phyloP scores from a whole-genome alignment of 1,284 basidiomycete genomes.

The Blastosporella zonata region DNA sequence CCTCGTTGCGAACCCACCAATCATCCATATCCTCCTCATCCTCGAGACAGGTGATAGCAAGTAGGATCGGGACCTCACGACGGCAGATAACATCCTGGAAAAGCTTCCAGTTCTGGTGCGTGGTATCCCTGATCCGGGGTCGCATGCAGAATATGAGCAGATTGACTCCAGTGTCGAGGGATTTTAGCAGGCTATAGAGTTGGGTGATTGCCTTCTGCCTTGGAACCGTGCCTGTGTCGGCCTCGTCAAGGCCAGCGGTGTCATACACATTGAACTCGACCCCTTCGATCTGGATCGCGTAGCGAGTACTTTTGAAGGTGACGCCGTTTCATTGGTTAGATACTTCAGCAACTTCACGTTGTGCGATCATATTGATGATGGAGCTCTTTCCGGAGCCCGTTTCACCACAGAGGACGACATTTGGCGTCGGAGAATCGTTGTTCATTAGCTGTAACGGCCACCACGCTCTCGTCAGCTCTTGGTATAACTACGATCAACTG shows the following conservation, averaged over 20 bases:
- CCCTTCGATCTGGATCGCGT: slow-evolving; percentile 17
- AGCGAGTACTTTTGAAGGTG: slow-evolving; percentile 20
- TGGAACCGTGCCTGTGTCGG: slow-evolving; percentile 27
- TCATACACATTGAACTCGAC: slow-evolving; percentile 30
- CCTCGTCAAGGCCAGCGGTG: slow-evolving; percentile 42
- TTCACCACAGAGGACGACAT: slow-evolving; percentile 31
- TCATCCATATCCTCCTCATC: slow-evolving; percentile 35
- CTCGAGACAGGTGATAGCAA: slow-evolving; percentile 42
- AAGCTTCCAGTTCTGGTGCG: slow-evolving; percentile 36
- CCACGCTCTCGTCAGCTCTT: too few relatives aligned
- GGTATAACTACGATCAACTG: too few relatives aligned
- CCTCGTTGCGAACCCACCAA: slow-evolving; percentile 39
- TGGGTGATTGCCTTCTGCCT: slow-evolving; percentile 30
- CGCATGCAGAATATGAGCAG: slow-evolving; percentile 41
- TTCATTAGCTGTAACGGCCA: not conserved
- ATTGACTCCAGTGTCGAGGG: slow-evolving; percentile 35
- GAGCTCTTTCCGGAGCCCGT: slow-evolving; percentile 32
- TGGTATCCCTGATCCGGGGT: slow-evolving; percentile 33
- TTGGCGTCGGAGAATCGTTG: slow-evolving; percentile 8
- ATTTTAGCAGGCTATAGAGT: slow-evolving; percentile 32
- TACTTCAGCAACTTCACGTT: slow-evolving; percentile 13
- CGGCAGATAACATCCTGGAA: slow-evolving; percentile 39
- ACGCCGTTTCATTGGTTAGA: slow-evolving; percentile 21
- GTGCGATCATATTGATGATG: slow-evolving; percentile 30
- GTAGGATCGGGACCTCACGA: slow-evolving; percentile 34